Conservation (phyloP, 768 basidiomycete species). For the Zangia roseola region DNA sequence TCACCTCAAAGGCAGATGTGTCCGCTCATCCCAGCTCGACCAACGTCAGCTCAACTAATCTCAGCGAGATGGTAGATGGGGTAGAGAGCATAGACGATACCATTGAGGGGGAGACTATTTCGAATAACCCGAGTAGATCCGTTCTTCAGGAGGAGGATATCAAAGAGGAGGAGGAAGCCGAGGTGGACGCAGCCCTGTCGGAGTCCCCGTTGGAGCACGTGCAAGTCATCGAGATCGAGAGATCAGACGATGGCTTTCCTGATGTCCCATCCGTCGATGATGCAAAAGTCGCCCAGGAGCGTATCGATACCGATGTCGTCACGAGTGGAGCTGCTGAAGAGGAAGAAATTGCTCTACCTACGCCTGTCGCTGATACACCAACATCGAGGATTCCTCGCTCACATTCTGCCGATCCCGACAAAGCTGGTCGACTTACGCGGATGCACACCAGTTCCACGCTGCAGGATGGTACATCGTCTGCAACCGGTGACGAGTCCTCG, state of each 20-base stretch:
- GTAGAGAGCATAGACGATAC: slow-evolving; percentile 32
- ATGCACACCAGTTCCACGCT: slow-evolving; percentile 54
- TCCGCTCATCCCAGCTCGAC: slow-evolving; percentile 22
- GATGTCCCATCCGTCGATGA: slow-evolving; percentile 12
- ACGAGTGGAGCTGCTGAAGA: slow-evolving; percentile 26
- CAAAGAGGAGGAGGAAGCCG: slow-evolving; percentile 27
- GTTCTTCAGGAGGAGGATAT: slow-evolving; percentile 23
- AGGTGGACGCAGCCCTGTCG: background rate
- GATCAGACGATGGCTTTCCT: slow-evolving; percentile 18
- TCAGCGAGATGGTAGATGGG: slow-evolving; percentile 33
- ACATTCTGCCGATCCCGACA: slow-evolving; percentile 79
- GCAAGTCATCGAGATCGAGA: slow-evolving; percentile 23
- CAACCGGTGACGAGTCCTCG: slow-evolving; percentile 69
- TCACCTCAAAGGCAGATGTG: slow-evolving; percentile 37
- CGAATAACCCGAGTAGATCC: slow-evolving; percentile 15
- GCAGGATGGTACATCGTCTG: slow-evolving; percentile 54
- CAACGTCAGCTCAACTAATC: slow-evolving; percentile 28
- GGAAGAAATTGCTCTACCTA: slow-evolving; percentile 31
- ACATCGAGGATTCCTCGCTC: slow-evolving; percentile 64
- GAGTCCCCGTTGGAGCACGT: slow-evolving; percentile 5
- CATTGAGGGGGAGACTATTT: slow-evolving; percentile 21
- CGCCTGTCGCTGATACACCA: slow-evolving; percentile 39
- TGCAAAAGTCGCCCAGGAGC: slow-evolving; percentile 6
- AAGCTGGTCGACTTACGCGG: slow-evolving; percentile 55
- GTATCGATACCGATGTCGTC: slow-evolving; percentile 22